Percentiles rank a stretch among this genome's conserved stretches.
Conservation (phyloP, 2,329 filamentous ascomycete species). For the Microdochium nivale region DNA sequence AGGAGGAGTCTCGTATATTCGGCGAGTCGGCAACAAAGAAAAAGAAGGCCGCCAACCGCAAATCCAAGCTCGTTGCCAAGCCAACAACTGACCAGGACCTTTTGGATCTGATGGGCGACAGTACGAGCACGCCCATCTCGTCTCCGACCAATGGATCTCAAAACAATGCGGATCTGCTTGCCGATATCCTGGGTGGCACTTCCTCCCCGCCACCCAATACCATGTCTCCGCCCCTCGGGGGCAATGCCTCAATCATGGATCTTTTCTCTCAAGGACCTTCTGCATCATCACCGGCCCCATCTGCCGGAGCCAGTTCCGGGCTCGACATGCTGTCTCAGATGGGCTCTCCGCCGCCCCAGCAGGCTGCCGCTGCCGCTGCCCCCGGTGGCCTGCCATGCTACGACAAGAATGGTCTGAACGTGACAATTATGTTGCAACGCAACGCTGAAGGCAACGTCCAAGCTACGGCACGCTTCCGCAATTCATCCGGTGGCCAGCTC, state of each 20-base stretch:
- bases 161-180: slow-evolving; percentile 79
- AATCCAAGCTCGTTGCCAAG: slow-evolving; percentile 63
- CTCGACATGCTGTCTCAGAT: slow-evolving; percentile 42
- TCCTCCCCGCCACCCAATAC: slow-evolving; percentile 35
- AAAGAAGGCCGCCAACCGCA: slow-evolving; percentile 62
- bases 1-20: slow-evolving; percentile 85
- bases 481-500: slow-evolving; percentile 57
- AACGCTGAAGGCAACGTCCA: slow-evolving; percentile 73
- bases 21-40: slow-evolving; percentile 67
- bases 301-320: slow-evolving; percentile 34
- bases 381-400: slow-evolving; percentile 65
- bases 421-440: slow-evolving; percentile 78
- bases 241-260: slow-evolving; percentile 77
- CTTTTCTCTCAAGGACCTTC: slow-evolving; percentile 55
- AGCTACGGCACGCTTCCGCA: slow-evolving; percentile 75
- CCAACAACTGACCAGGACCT: slow-evolving; percentile 79
- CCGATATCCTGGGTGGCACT: slow-evolving; percentile 79
- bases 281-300: slow-evolving; percentile 27
- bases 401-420: slow-evolving; percentile 72
- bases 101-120: slow-evolving; percentile 84
- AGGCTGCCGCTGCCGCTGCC: slow-evolving; percentile 28
- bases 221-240: slow-evolving; percentile 43
- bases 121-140: slow-evolving; percentile 48
- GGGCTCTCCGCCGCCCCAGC: slow-evolving; percentile 39
- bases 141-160: slow-evolving; percentile 46